Evolutionary conservation across 1,284 basidiomycete genomes (phyloP).

Genomic region (Peniophora sp.): DNA sequence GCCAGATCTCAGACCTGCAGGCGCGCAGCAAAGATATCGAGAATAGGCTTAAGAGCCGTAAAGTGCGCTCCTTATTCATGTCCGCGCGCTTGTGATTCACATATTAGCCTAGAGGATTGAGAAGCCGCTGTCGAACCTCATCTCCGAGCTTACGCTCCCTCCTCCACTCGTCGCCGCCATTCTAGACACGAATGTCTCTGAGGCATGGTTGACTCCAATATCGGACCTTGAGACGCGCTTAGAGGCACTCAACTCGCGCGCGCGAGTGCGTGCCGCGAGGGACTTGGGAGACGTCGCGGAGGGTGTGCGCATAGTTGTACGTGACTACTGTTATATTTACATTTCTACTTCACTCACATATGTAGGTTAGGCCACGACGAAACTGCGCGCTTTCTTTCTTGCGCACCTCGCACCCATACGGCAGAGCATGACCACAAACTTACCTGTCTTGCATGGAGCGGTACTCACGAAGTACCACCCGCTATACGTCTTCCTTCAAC

Average conservation of each 20-base stretch:
- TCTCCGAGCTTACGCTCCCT: slow-evolving; percentile 77
- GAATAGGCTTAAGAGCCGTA: slow-evolving; percentile 72
- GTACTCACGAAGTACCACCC: slow-evolving; percentile 80
- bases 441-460: slow-evolving; percentile 88
- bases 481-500: slow-evolving; percentile 81
- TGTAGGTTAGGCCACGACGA: slow-evolving; percentile 68
- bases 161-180: slow-evolving; percentile 75
- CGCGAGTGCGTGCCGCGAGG: slow-evolving; percentile 77
- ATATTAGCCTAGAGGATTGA: slow-evolving; percentile 66
- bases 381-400: slow-evolving; percentile 85
- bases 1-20: slow-evolving; percentile 93
- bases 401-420: slow-evolving; percentile 78
- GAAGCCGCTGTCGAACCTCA: slow-evolving; percentile 73
- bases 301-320: slow-evolving; percentile 77
- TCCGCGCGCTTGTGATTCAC: neutral
- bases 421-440: slow-evolving; percentile 81
- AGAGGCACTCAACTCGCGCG: slow-evolving; percentile 58
- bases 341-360: slow-evolving; percentile 2
- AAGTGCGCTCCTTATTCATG: slow-evolving; percentile 40
- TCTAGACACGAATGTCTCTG: slow-evolving; percentile 76
- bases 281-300: slow-evolving; percentile 81
- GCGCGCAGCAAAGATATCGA: slow-evolving; percentile 87
- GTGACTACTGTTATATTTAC: slow-evolving; percentile 14
- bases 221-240: slow-evolving; percentile 75
- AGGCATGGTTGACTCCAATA: slow-evolving; percentile 79